Evolutionary conservation across 441 rosid genomes (phyloP).

Genomic region (Syzygium malaccense): DNA sequence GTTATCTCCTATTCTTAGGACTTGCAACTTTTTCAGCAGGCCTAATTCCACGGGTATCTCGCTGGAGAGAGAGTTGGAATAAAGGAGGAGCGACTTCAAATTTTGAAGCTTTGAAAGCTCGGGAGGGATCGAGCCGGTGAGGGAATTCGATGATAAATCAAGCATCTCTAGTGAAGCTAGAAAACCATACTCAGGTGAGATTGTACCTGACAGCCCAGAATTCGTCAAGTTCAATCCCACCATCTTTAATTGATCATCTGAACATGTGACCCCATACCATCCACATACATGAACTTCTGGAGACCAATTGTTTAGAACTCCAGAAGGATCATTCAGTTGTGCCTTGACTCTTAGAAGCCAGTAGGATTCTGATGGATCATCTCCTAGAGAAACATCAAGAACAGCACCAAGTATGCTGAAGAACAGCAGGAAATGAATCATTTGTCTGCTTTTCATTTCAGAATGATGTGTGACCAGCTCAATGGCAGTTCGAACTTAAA

Average conservation of each 20-base stretch:
- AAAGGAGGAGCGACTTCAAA: slow-evolving; percentile 47
- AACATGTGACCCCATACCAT: slow-evolving; percentile 72
- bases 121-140: slow-evolving; percentile 58
- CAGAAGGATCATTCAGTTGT: slow-evolving; percentile 39
- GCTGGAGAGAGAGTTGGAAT: slow-evolving; percentile 64
- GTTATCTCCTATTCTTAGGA: slow-evolving; percentile 70
- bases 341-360: slow-evolving; percentile 58
- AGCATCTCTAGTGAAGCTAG: slow-evolving; percentile 44
- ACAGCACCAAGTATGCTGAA: slow-evolving; percentile 9
- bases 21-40: slow-evolving; percentile 47
- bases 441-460: slow-evolving; percentile 27
- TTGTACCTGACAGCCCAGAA: slow-evolving; percentile 55
- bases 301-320: slow-evolving; percentile 58
- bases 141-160: slow-evolving; percentile 56
- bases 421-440: slow-evolving; percentile 21
- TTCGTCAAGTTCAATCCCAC: slow-evolving; percentile 52
- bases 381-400: slow-evolving; percentile 16
- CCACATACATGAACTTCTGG: slow-evolving; percentile 33
- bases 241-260: slow-evolving; percentile 32
- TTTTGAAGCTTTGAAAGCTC: slow-evolving; percentile 64
- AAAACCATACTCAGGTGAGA: slow-evolving; percentile 36
- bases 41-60: slow-evolving; percentile 59
- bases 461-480: slow-evolving; percentile 1
- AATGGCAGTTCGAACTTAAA: slow-evolving; percentile 4
- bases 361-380: slow-evolving; percentile 24